These are phyloP conservation scores for Globisporangium nunn DNA, from an alignment of 352 stramenopile genomes.

Conservation along the genomic window DNA sequence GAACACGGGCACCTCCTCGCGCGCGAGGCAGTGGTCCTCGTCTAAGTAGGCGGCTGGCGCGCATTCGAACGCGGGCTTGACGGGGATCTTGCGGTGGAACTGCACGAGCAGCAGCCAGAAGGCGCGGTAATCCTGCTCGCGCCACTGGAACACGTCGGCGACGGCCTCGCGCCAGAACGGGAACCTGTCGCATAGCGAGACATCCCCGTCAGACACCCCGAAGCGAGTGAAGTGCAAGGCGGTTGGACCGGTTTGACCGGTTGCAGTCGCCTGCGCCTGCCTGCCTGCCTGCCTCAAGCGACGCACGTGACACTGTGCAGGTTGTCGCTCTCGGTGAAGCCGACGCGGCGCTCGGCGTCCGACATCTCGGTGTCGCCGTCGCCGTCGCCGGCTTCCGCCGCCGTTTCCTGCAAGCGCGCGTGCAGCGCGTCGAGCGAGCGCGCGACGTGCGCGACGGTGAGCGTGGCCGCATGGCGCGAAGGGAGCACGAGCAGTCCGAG, in stretches of 20 bases:
- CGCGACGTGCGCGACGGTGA: slow-evolving; percentile 60
- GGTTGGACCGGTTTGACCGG: neutral
- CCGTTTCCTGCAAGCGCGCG: slow-evolving; percentile 23
- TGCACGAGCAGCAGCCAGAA: slow-evolving; percentile 79
- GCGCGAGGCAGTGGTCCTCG: slow-evolving; percentile 43
- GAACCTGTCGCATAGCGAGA: slow-evolving; percentile 20
- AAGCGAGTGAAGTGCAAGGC: neutral
- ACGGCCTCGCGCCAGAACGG: slow-evolving; percentile 59
- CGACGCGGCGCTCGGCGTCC: slow-evolving; percentile 9
- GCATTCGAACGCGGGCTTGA: slow-evolving; percentile 18
- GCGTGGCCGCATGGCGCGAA: slow-evolving; percentile 54
- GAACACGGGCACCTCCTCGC: slow-evolving; percentile 56
- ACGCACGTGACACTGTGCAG: slow-evolving; percentile 27
- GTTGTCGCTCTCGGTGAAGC: slow-evolving; percentile 60
- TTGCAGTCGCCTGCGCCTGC: neutral
- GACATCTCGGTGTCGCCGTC: slow-evolving; percentile 32
- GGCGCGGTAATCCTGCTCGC: slow-evolving; percentile 72
- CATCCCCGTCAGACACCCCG: no score
- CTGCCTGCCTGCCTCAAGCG: neutral
- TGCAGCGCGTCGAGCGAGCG: slow-evolving; percentile 55
- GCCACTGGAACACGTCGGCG: slow-evolving; percentile 60
- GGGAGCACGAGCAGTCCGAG: slow-evolving; percentile 67
- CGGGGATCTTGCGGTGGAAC: slow-evolving; percentile 62
- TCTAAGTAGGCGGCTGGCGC: slow-evolving; percentile 26
- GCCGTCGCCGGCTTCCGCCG: neutral